Evolutionary conservation across 306 rosid species (phyloP), one percentile per base, ranked within the genome.

Genomic region (Acacia melanoxylon): DNA sequence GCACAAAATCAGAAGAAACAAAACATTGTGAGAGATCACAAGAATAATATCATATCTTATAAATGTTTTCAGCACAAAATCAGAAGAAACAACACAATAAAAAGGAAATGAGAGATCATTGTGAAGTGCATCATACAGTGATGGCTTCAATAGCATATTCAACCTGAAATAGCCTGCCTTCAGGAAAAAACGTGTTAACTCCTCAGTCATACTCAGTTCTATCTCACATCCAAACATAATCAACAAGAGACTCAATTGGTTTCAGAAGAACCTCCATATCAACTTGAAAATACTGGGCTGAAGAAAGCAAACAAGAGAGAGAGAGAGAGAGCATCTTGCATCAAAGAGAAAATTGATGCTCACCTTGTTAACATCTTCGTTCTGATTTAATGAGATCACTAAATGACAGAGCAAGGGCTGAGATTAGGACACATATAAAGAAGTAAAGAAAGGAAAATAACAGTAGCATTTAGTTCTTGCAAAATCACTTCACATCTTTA

Each of bases 121-220:
- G 25, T 48, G 10, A n/a, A 33, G 80, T 69, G 65, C 6, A 5
- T 41, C 69, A 29, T 61, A 92, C 99, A 97, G 92, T 95, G 80
- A 95, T 95, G 46, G 99, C 99, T 79, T 95, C 98, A 19, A 95
- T 95, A 73, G 99, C 99, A 89, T 95, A 93, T 85, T 95, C 99
- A 77, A 95, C 99, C 89, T 95, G 99, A 86, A 95, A 95, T 83
- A 95, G 86, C 71, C 98, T 91, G 8, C 99, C 98, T 88, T 95
- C 99, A 0, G 98, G 99, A 41, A 98, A 95, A 86, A 95, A 95
- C 31, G 99, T 95, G 83, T 95, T 95, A 49, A 95, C 99, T 76
- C 98, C 99, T 77, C 98, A 88, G 86, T 95, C 99, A 89, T 95
- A 95, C 91, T 95, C 97, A 40, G 99, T 95, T 88, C 99, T 95